phyloP scores from a whole-genome alignment of 2,329 filamentous ascomycete genomes.

The Cercospora sp. region DNA sequence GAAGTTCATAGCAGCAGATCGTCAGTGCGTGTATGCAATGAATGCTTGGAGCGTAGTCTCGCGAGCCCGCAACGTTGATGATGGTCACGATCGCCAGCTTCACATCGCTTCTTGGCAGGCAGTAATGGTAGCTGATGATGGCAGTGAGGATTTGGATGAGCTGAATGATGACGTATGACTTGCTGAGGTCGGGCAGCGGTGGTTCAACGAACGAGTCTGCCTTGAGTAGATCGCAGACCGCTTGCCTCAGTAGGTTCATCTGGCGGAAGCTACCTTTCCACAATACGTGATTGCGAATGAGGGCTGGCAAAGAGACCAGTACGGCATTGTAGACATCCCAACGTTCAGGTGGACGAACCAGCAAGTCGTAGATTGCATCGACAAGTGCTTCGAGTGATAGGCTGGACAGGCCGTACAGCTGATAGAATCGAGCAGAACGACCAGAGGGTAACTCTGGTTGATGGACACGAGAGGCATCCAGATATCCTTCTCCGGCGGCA shows the following conservation, averaged over 20 bases:
- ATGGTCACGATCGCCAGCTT: conserved; percentile 84
- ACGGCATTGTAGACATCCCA: conserved; percentile 71
- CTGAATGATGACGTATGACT: conserved; percentile 84
- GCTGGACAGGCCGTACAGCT: conserved; percentile 22
- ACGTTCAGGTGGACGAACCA: conserved; percentile 17
- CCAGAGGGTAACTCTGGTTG: conserved; percentile 2
- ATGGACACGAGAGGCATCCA: conserved; percentile 11
- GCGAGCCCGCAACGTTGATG: conserved; percentile 67
- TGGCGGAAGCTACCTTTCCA: conserved; percentile 73
- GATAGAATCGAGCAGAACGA: conserved; percentile 10
- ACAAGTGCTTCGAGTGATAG: conserved; percentile 23
- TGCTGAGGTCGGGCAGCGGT: conserved; percentile 74
- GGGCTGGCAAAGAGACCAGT: conserved; percentile 79
- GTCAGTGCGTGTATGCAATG: conserved; percentile 93
- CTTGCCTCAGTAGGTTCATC: conserved; percentile 70
- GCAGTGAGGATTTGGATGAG: conserved; percentile 84
- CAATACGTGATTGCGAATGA: conserved; percentile 85
- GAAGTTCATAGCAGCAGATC: conserved; percentile 92
- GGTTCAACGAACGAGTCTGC: conserved; percentile 78
- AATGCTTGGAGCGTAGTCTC: conserved; percentile 68
- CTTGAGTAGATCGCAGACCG: conserved; percentile 81
- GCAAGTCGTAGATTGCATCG: conserved; percentile 23
- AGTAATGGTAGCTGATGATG: conserved; percentile 83
- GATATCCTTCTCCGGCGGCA: conserved; percentile 27
- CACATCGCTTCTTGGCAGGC: conserved; percentile 80